Evolutionary conservation across 2,329 filamentous ascomycete genomes (phyloP), one percentile per base, ranked within the genome.

Genomic region (Xylariaceae sp.): DNA sequence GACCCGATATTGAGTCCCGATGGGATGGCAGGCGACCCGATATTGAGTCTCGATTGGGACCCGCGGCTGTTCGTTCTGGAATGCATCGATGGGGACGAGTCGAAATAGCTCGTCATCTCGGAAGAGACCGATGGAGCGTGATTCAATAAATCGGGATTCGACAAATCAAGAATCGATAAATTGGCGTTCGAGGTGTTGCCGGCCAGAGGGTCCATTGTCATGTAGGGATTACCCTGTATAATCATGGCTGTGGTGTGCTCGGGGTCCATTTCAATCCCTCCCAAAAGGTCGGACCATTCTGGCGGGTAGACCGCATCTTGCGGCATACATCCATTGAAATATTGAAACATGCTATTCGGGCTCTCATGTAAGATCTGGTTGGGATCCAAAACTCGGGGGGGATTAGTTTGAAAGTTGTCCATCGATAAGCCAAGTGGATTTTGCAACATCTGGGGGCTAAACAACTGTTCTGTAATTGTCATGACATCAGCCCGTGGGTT

Each of bases 141-240:
- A 19, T 19, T 19, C 19, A 19, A 19, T 11, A 12, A 4, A 12
- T 12, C n/a, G 11, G 6, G n/a, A 12, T 12, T 39, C 37, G 37
- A 39, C 37, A 8, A 39, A 39, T 39, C 37, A 12, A 12, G n/a
- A 12, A 8, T 39, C 6, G 37, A 4, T 12, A 8, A 12, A 12
- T 39, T 12, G 37, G 37, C 27, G 40, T 29, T 29, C 67, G 56
- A 57, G 74, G 76, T 62, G 74, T 69, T 39, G 76, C 74, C 9
- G 77, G 57, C 6, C 76, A 74, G 40, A 77, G 60, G 0, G 71
- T 63, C 47, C 74, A 77, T 6, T 76, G 72, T 3, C 70, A 65
- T 75, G 75, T 78, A 27, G 70, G 60, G 31, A 76, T 74, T n/a
- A 73, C 70, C 60, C 76, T 76, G 40, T 64, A 26, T 29, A 8